A percentile compares a stretch with the other conserved stretches of the same genome.
Evolutionary conservation across 2,329 filamentous ascomycete genomes (phyloP).

Genomic region (Laburnicola sp.): DNA sequence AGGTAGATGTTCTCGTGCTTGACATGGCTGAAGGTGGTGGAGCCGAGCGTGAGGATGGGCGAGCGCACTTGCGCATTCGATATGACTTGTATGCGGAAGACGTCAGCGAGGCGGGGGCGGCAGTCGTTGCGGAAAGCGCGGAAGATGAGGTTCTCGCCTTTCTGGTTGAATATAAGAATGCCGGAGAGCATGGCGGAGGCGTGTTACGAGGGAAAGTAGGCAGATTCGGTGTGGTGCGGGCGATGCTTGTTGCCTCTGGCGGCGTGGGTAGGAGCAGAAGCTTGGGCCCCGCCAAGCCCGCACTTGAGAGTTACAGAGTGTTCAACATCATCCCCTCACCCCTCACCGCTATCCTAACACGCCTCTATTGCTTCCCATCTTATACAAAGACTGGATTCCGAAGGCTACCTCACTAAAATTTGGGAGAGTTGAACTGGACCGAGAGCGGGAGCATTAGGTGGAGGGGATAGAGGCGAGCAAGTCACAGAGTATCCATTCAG

Average conservation of each 20-base stretch:
- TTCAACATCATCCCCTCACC: too few relatives aligned
- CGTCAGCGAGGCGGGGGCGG: slow-evolving; percentile 93
- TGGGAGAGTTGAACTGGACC: too few relatives aligned
- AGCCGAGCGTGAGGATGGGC: slow-evolving; percentile 93
- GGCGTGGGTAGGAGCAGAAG: slow-evolving; percentile 4
- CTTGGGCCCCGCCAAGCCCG: slow-evolving; percentile 5
- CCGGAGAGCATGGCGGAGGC: slow-evolving; percentile 78
- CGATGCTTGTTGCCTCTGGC: not conserved
- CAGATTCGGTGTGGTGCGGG: not conserved
- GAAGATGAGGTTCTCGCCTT: slow-evolving; percentile 99
- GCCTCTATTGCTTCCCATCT: too few relatives aligned
- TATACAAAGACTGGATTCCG: too few relatives aligned
- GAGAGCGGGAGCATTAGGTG: too few relatives aligned
- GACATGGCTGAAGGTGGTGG: slow-evolving; percentile 98
- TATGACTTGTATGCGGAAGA: slow-evolving; percentile 99
- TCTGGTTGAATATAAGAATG: slow-evolving; percentile 98
- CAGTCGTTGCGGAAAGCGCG: slow-evolving; percentile 98
- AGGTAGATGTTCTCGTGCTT: slow-evolving; percentile 99
- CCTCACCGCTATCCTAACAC: too few relatives aligned
- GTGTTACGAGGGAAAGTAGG: not conserved
- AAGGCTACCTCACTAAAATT: too few relatives aligned
- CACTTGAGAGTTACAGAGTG: too few relatives aligned
- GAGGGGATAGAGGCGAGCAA: too few relatives aligned
- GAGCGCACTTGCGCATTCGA: slow-evolving; percentile 97
- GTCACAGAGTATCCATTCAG: too few relatives aligned